These are phyloP conservation scores for Thraustotheca clavata DNA, from an alignment of 352 stramenopile species.

Conservation along the genomic window DNA sequence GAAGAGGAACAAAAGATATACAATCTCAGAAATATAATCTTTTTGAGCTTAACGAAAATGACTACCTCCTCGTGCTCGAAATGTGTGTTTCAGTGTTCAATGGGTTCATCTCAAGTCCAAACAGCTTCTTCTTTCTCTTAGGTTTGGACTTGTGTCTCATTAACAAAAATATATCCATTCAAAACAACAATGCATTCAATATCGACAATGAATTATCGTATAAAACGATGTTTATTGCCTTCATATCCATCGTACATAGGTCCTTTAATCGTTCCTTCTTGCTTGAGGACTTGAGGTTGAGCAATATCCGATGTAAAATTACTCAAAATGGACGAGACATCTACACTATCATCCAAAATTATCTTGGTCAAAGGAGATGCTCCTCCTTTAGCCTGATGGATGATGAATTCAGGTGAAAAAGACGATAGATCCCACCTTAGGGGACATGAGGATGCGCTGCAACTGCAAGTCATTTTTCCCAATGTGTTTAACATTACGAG, in stretches of 20 bases:
- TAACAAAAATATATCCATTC: no score
- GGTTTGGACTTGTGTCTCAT: no score
- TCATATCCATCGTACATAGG: no score
- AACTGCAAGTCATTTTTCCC: constrained; percentile 7
- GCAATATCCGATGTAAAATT: constrained; percentile 12
- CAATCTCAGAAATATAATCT: background rate
- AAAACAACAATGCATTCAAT: no score
- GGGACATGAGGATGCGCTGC: background rate
- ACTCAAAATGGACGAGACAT: constrained; percentile 6
- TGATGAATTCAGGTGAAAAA: background rate
- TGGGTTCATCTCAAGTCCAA: no score
- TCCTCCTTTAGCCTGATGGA: background rate
- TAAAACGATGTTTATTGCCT: no score
- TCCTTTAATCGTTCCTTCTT: no score
- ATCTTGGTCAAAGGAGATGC: background rate
- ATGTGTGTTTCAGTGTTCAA: no score
- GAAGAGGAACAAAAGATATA: background rate
- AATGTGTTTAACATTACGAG: background rate
- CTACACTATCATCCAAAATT: background rate
- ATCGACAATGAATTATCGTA: no score
- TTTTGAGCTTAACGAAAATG: background rate
- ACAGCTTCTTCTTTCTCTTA: no score
- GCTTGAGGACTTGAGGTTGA: background rate
- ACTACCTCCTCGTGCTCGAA: background rate
- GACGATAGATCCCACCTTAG: background rate